These are phyloP conservation scores for Dothideomycetidae sp. DNA, from an alignment of 2,329 filamentous ascomycete species.

Conservation along the genomic window DNA sequence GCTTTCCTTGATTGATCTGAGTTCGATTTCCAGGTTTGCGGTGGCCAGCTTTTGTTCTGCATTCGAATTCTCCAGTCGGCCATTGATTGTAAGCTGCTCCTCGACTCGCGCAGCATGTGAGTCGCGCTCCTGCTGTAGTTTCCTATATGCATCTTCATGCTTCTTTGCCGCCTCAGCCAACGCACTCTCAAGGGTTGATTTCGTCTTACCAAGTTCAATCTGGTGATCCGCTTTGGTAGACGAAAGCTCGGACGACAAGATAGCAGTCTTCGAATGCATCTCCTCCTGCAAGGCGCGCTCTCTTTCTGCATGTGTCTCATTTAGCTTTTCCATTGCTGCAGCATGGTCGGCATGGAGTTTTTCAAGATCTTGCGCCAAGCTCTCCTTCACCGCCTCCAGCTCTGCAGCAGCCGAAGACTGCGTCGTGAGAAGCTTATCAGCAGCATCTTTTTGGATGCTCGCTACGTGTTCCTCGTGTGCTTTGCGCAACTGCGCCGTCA, in stretches of 20 bases:
- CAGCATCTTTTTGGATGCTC: conserved; percentile 2
- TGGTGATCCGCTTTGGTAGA: conserved; percentile 1
- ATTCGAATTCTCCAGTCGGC: background rate
- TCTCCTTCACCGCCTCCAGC: background rate
- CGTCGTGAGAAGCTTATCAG: background rate
- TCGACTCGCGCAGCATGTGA: background rate
- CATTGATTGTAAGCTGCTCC: background rate
- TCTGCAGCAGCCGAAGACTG: background rate
- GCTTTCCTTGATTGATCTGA: background rate
- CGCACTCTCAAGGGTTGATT: background rate
- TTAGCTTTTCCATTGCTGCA: background rate
- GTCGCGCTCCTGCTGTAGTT: background rate
- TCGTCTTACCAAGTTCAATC: background rate
- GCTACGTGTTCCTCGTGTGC: conserved; percentile 7
- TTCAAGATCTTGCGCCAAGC: conserved; percentile 5
- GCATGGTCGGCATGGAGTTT: background rate
- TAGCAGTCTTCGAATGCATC: background rate
- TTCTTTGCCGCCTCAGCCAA: background rate
- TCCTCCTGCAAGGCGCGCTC: background rate
- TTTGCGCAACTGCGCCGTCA: background rate
- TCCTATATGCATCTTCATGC: conserved; percentile 1
- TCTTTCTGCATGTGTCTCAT: background rate
- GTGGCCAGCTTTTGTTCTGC: no score
- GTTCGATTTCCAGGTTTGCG: no score
- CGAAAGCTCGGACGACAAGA: background rate